Evolutionary conservation across 371 early-diverging fungal genomes (phyloP).

Genomic region (Blakeslea trispora): DNA sequence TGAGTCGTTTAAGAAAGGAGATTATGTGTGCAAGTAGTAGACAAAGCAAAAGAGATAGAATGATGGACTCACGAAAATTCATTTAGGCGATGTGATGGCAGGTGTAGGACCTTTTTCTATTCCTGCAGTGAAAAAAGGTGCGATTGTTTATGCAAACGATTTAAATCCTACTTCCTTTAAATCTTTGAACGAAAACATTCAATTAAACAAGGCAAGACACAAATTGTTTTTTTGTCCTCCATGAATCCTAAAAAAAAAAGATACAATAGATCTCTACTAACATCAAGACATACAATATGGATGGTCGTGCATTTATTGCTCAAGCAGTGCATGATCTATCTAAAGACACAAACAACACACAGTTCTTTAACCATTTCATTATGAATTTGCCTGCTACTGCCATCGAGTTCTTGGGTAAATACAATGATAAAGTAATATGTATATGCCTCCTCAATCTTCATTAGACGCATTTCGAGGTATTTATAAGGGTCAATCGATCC

Average conservation of each 20-base stretch:
- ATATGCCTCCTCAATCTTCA: too few species aligned
- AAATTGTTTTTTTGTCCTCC: too few species aligned
- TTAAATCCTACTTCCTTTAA: constrained; percentile 92
- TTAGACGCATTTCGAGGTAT: constrained; percentile 76
- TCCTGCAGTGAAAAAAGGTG: constrained; percentile 88
- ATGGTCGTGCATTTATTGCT: constrained; percentile 90
- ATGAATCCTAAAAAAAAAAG: too few species aligned
- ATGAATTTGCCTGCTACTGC: constrained; percentile 98
- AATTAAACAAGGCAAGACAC: constrained; percentile 82
- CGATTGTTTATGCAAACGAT: constrained; percentile 96
- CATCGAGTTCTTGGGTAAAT: constrained; percentile 90
- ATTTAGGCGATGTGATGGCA: constrained; percentile 89
- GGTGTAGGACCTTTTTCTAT: constrained; percentile 99
- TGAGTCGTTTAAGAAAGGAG: constrained; percentile 66
- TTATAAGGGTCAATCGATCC: constrained; percentile 51
- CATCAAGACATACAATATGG: constrained; percentile 82
- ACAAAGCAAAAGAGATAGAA: too few species aligned
- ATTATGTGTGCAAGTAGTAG: constrained; percentile 72
- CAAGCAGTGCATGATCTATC: constrained; percentile 61
- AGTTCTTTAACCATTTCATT: constrained; percentile 86
- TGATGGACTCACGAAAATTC: constrained; percentile 15
- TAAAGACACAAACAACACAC: constrained; percentile 52
- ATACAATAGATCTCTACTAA: constrained; percentile 50
- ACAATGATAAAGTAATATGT: too few species aligned
- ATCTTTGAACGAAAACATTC: constrained; percentile 81